Conservation (phyloP, 345 rosid genomes). For the Eucalyptus shirleyi region DNA sequence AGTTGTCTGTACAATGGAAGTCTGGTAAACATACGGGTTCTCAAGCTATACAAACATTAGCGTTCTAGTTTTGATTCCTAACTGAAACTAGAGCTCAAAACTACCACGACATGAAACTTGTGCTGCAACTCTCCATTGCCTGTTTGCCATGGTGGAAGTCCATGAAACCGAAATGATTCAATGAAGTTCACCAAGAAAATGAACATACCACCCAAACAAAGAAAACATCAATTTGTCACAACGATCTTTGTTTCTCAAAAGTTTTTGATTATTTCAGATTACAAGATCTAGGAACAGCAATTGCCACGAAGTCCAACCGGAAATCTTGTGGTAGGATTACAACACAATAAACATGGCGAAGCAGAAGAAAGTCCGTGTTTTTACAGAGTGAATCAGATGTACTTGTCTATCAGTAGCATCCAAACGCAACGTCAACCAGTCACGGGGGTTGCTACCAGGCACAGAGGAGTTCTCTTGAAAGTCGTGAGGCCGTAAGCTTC, state of each 20-base stretch:
- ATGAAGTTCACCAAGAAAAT: not conserved
- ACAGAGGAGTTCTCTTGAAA: slow-evolving; percentile 39
- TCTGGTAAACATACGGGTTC: not conserved
- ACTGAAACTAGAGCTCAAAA: not conserved
- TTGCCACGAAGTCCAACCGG: not conserved
- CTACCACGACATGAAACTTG: not conserved
- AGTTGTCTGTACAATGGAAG: not conserved
- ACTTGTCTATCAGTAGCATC: not conserved
- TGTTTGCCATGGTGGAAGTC: not conserved
- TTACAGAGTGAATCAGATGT: not conserved
- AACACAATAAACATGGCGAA: not conserved
- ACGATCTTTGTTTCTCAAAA: not conserved
- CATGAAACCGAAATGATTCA: not conserved
- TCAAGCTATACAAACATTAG: not conserved
- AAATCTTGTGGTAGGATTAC: not conserved
- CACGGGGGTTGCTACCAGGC: slow-evolving; percentile 1
- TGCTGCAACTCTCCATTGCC: not conserved
- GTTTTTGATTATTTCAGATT: not conserved
- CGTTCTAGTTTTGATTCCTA: not conserved
- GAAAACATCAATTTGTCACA: not conserved
- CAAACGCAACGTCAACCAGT: not conserved
- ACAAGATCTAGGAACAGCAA: not conserved
- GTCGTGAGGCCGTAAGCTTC: slow-evolving; percentile 24
- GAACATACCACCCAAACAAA: not conserved
- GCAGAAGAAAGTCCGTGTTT: not conserved